Evolutionary conservation across 495 filamentous ascomycete genomes (phyloP).

Genomic region (Aspergillus carlsbadensis): DNA sequence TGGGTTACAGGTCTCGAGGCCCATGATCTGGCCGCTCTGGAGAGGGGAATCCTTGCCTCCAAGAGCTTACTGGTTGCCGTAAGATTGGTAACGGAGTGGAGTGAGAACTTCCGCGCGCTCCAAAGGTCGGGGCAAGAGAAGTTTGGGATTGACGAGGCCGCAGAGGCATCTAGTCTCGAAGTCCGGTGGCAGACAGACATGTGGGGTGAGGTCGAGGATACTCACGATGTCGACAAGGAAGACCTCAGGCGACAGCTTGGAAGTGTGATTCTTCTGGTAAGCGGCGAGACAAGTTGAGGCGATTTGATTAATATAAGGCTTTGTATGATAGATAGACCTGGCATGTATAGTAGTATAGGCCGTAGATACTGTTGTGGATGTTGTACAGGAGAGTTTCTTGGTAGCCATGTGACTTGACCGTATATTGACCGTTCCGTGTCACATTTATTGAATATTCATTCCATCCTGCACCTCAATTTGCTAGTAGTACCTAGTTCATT

Average conservation of each 20-base stretch:
- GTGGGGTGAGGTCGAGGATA: constrained; percentile 98
- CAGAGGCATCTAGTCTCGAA: constrained; percentile 75
- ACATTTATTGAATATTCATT: too few relatives aligned
- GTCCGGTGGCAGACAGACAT: constrained; percentile 84
- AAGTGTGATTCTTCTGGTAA: constrained; percentile 76
- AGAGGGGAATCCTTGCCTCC: constrained; percentile 76
- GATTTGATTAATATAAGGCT: too few relatives aligned
- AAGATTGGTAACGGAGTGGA: constrained; percentile 85
- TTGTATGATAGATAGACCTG: too few relatives aligned
- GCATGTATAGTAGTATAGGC: too few relatives aligned
- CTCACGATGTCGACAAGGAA: constrained; percentile 94
- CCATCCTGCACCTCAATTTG: too few relatives aligned
- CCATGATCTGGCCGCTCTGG: constrained; percentile 83
- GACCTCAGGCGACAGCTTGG: constrained; percentile 87
- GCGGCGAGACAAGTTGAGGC: constrained; percentile 42
- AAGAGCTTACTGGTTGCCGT: constrained; percentile 82
- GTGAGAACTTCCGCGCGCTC: constrained; percentile 59
- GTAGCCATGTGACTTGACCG: too few relatives aligned
- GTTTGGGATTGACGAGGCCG: constrained; percentile 63
- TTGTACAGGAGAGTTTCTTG: too few relatives aligned
- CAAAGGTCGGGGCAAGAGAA: constrained; percentile 32
- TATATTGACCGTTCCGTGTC: too few relatives aligned
- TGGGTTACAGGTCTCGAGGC: constrained; percentile 73
- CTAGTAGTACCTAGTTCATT: not conserved
- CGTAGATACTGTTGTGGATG: too few relatives aligned